Evolutionary conservation across 805 yeast genomes (phyloP).

Genomic region (Metschnikowia drakensbergensis): DNA sequence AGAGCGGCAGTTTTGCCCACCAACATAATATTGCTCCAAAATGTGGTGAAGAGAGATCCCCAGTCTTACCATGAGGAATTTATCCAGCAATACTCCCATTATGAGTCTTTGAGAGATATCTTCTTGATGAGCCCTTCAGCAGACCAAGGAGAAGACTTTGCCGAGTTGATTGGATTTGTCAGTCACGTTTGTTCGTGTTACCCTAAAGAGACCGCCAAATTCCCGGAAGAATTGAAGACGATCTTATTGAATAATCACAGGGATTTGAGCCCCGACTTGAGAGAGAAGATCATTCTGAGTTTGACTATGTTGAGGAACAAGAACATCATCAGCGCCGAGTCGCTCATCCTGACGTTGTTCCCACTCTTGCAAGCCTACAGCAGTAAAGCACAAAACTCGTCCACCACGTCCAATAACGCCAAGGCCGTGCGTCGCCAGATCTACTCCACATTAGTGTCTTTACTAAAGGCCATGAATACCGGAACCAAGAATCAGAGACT

Average conservation of each 20-base stretch:
- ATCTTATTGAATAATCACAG: conserved; percentile 73
- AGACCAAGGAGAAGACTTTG: conserved; percentile 49
- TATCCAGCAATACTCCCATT: conserved; percentile 86
- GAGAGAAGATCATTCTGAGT: conserved; percentile 89
- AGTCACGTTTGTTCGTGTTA: conserved; percentile 89
- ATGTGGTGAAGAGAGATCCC: conserved; percentile 90
- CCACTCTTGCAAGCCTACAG: conserved; percentile 73
- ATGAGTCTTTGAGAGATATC: conserved; percentile 85
- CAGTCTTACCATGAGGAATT: conserved; percentile 93
- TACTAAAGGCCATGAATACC: conserved; percentile 77
- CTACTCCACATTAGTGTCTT: conserved; percentile 70
- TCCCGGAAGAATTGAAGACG: conserved; percentile 75
- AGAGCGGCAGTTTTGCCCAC: conserved; percentile 93
- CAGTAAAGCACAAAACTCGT: conserved; percentile 32
- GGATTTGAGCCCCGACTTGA: conserved; percentile 74
- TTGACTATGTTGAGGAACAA: conserved; percentile 88
- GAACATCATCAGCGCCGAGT: conserved; percentile 72
- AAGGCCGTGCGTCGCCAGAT: conserved; percentile 80
- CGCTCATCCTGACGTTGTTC: conserved; percentile 79
- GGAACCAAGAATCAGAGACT: conserved; percentile 89
- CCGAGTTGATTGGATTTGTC: conserved; percentile 83
- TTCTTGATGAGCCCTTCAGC: conserved; percentile 63
- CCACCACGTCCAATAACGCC: conserved; percentile 56
- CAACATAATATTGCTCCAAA: conserved; percentile 86
- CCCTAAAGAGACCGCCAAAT: conserved; percentile 80